Evolutionary conservation across 73 alveolate genomes (phyloP).

Genomic region (Tetrahymena thermophila): DNA sequence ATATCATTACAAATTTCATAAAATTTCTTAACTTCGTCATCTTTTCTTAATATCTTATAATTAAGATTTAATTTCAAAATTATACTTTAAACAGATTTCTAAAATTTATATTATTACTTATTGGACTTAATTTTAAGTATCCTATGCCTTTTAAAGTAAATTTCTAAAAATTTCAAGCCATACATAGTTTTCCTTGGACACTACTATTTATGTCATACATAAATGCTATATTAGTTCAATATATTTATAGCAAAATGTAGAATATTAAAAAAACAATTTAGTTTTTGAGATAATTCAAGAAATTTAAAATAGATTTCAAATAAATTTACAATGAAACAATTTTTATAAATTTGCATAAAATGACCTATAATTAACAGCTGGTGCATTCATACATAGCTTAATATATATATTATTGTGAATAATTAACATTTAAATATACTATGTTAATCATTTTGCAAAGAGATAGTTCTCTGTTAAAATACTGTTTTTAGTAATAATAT

Average conservation of each 20-base stretch:
- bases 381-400: not conserved
- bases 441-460: not conserved
- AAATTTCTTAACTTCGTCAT: not conserved
- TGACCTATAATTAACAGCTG: too few relatives aligned
- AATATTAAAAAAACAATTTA: too few relatives aligned
- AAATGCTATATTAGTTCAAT: too few relatives aligned
- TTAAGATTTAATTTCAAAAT: not conserved
- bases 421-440: too few relatives aligned
- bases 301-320: not conserved
- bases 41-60: not conserved
- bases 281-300: too few relatives aligned
- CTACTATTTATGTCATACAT: too few relatives aligned
- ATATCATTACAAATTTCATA: not conserved
- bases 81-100: not conserved
- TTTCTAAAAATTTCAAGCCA: too few relatives aligned
- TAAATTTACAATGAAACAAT: not conserved
- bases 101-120: not conserved
- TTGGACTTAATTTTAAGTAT: not conserved
- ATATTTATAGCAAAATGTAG: too few relatives aligned
- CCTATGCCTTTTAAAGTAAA: not conserved
- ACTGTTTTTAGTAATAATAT: too few relatives aligned
- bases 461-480: not conserved
- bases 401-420: too few relatives aligned
- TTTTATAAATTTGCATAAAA: too few relatives aligned
- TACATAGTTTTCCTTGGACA: too few relatives aligned